Base-by-base conservation (phyloP, 345 rosid genomes). In the Litchi chinensis region DNA sequence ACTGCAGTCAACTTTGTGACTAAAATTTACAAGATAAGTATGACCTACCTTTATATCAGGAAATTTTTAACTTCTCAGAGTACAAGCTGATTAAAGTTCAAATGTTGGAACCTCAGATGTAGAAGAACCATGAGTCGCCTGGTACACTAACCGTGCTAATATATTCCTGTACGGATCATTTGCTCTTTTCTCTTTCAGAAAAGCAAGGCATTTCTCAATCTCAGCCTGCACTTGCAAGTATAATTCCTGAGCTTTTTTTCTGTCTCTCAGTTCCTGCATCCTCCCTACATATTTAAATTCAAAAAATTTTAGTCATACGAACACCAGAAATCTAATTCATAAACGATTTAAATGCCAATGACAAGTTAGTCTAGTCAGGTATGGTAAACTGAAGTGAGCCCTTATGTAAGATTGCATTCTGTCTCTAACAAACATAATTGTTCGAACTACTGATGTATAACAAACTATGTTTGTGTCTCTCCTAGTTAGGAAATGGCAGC, bases 151-250 rank as follows among this genome's bases (percentile, higher is more conserved):
- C 56, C 97, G 86, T 52, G 94, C 40, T 50, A 89, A 44, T 13
- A 91, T 62, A 81, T 83, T 86, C 81, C 97, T 86, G 75, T 89
- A 92, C 0, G 95, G 97, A 82, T 93, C 94, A 12, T 76, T 77
- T 74, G 87, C 91, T 85, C 95, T 87, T 82, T 87, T 95, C 82
- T 84, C 76, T 83, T 86, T 90, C 79, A 93, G 69, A 77, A 79
- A 90, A 56, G 65, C 87, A 10, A 95, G 65, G 83, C 88, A 84
- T 15, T 79, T 83, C 83, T 89, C 90, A 2, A 91, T 92, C 84
- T 93, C 93, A 6, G 88, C 85, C 87, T 90, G 90, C 13, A 93
- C 85, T 65, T 88, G 83, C 59, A 88, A 46, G 83, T 95, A 91
- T 65, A 95, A 19, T 85, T 90, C 86, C 13, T 89, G 90, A 28